These are phyloP conservation scores for Boeremia exigua DNA, from an alignment of 2,329 filamentous ascomycete species.

Conservation along the genomic window DNA sequence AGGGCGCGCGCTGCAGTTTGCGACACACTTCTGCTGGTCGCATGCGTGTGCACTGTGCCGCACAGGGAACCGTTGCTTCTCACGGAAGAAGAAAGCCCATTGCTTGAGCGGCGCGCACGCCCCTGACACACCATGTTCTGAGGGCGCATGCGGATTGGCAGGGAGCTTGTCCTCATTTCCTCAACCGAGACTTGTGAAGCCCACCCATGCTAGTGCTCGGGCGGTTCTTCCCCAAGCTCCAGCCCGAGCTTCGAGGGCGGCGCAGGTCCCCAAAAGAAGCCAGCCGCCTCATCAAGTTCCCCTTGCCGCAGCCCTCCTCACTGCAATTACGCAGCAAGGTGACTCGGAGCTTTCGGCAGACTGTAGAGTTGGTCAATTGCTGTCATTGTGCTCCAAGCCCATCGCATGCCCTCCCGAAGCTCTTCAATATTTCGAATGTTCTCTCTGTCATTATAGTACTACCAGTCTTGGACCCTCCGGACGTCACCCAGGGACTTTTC, in stretches of 20 bases:
- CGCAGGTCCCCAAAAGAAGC: conserved; percentile 46
- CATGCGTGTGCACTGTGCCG: background rate
- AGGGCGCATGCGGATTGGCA: conserved; percentile 35
- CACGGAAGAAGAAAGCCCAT: conserved; percentile 12
- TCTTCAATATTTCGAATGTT: conserved; percentile 28
- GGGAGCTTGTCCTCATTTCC: conserved; percentile 42
- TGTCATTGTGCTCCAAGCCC: conserved; percentile 30
- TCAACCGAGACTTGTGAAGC: conserved; percentile 44
- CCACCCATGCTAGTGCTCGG: conserved; percentile 41
- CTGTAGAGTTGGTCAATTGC: conserved; percentile 25
- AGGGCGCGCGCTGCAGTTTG: background rate
- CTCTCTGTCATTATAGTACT: conserved; percentile 27
- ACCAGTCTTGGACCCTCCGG: conserved; percentile 19
- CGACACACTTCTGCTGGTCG: background rate
- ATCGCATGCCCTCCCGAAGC: conserved; percentile 25
- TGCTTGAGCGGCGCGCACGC: conserved; percentile 27
- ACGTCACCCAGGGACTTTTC: conserved; percentile 13
- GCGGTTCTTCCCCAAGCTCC: conserved; percentile 40
- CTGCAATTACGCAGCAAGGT: conserved; percentile 47
- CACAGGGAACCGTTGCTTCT: conserved; percentile 3
- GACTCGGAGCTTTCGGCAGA: conserved; percentile 41
- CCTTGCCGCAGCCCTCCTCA: conserved; percentile 46
- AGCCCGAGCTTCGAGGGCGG: conserved; percentile 38
- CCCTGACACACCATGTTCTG: conserved; percentile 38
- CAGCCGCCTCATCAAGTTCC: conserved; percentile 33